phyloP scores from a whole-genome alignment of 352 stramenopile genomes.

The Pythium coloratum region DNA sequence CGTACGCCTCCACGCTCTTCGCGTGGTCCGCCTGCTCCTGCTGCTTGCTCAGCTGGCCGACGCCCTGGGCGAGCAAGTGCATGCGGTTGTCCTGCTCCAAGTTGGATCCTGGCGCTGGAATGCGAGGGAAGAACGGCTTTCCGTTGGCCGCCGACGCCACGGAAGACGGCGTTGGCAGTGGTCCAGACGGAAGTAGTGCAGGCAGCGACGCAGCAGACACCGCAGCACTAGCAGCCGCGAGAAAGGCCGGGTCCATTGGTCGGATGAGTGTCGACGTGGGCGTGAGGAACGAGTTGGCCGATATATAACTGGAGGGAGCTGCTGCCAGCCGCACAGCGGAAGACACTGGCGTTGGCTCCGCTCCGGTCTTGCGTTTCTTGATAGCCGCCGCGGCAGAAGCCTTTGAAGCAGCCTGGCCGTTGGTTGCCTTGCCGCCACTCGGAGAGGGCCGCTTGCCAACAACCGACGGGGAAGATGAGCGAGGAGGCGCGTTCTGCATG shows the following conservation, averaged over 20 bases:
- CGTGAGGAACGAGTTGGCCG: conserved; percentile 31
- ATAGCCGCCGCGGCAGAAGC: conserved; percentile 4
- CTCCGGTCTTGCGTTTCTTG: conserved; percentile 30
- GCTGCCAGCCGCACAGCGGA: conserved; percentile 8
- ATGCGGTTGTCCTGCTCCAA: conserved; percentile 51
- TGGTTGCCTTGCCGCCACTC: conserved; percentile 2
- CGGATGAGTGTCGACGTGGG: conserved; percentile 45
- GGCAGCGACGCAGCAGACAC: conserved; percentile 35
- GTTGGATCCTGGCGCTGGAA: conserved; percentile 25
- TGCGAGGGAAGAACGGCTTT: conserved; percentile 44
- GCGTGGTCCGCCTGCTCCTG: conserved; percentile 28
- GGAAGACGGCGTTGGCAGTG: conserved; percentile 13
- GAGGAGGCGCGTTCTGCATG: neutral
- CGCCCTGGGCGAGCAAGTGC: conserved; percentile 63
- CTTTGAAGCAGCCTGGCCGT: neutral
- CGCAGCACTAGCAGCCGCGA: conserved; percentile 2
- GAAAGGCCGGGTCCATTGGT: conserved; percentile 20
- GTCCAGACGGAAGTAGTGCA: conserved; percentile 46
- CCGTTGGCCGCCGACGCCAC: neutral
- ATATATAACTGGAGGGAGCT: neutral
- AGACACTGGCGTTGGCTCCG: neutral
- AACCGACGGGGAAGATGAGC: neutral
- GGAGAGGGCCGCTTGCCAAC: conserved; percentile 11
- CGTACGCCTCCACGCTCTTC: conserved; percentile 47
- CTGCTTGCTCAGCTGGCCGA: conserved; percentile 65